A percentile compares a stretch with the other conserved stretches of the same genome.
These are phyloP conservation scores for Closterium sp. DNA, from an alignment of 139 green algal genomes.

Conservation along the genomic window DNA sequence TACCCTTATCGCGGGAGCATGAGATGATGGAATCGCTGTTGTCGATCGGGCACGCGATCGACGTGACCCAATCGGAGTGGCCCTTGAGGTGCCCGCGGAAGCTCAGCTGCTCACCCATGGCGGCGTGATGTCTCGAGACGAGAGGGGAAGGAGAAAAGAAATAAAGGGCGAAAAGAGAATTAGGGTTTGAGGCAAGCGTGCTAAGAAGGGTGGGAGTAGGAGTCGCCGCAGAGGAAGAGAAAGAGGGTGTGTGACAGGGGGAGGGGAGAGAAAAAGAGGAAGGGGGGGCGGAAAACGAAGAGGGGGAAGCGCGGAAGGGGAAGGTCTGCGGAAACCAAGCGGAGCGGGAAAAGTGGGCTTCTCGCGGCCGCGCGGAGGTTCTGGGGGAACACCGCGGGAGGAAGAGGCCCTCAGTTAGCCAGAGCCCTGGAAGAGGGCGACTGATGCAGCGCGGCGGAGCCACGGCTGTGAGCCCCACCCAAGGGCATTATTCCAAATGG, in stretches of 20 bases:
- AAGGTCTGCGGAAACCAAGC: too few relatives aligned
- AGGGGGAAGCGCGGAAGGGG: neutral
- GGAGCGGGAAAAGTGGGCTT: too few relatives aligned
- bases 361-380: too few relatives aligned
- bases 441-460: too few relatives aligned
- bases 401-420: too few relatives aligned
- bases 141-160: slow-evolving; percentile 1
- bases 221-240: neutral
- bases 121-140: slow-evolving; percentile 3
- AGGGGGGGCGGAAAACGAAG: neutral
- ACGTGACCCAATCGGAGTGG: slow-evolving; percentile 76
- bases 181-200: neutral
- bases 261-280: slow-evolving; percentile 6
- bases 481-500: too few relatives aligned
- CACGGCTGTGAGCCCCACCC: too few relatives aligned
- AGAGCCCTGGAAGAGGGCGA: too few relatives aligned
- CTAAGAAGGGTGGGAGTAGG: neutral
- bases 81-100: slow-evolving; percentile 71
- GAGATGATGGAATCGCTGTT: slow-evolving; percentile 88
- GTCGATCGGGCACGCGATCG: slow-evolving; percentile 93
- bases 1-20: slow-evolving; percentile 94
- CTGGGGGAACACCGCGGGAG: too few relatives aligned
- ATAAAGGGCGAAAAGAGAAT: neutral
- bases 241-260: neutral
- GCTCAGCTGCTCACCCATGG: slow-evolving; percentile 73